phyloP scores from a whole-genome alignment of 129 eudicot genomes.

The Heracleum sosnowskyi region DNA sequence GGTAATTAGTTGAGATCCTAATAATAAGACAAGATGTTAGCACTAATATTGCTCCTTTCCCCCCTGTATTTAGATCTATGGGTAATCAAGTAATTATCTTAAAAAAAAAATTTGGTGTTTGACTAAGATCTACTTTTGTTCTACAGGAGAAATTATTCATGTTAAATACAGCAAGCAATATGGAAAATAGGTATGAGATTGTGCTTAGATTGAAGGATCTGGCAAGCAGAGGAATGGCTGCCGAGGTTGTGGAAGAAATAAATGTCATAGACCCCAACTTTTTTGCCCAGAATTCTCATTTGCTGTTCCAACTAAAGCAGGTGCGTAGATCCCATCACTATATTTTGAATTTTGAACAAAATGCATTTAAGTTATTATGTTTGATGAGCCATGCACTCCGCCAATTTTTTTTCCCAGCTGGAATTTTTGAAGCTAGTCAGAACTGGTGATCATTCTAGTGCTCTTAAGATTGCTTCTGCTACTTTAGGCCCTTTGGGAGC shows the following conservation, averaged over 20 bases:
- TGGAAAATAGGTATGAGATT: constrained; percentile 63
- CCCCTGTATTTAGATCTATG: constrained; percentile 26
- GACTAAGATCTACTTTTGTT: constrained; percentile 7
- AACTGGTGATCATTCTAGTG: constrained; percentile 67
- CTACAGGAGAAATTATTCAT: constrained; percentile 40
- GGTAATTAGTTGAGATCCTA: background rate
- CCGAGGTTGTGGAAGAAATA: constrained; percentile 88
- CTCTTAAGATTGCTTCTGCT: constrained; percentile 69
- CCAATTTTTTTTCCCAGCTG: constrained; percentile 36
- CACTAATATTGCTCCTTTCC: constrained; percentile 12
- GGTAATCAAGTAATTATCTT: too few species aligned
- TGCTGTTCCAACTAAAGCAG: constrained; percentile 92
- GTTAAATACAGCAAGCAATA: constrained; percentile 22
- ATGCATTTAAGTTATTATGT: background rate
- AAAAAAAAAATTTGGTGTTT: too few species aligned
- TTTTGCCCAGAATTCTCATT: constrained; percentile 47
- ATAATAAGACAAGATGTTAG: constrained; percentile 22
- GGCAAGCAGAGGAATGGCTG: constrained; percentile 87
- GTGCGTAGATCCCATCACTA: constrained; percentile 18
- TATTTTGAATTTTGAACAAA: background rate
- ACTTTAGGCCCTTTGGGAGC: constrained; percentile 92
- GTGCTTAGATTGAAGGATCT: constrained; percentile 77
- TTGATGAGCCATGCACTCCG: constrained; percentile 1
- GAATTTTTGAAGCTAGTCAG: constrained; percentile 85
- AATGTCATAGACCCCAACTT: constrained; percentile 64